phyloP scores from a whole-genome alignment of 192 early-diverging fungal genomes.

The Podila horticola region DNA sequence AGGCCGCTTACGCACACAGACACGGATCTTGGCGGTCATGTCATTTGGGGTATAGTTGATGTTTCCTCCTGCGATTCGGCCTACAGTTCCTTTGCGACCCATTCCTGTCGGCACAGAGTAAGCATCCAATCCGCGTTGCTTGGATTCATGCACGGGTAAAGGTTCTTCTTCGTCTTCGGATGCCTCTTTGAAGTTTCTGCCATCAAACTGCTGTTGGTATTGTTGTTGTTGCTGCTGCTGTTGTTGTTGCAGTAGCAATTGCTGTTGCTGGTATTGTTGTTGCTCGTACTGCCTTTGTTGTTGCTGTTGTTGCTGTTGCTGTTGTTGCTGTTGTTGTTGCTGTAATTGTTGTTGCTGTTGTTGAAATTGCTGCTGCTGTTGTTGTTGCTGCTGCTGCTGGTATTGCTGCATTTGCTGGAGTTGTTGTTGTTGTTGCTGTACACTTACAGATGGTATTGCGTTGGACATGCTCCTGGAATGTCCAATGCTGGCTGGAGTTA shows the following conservation, averaged over 20 bases:
- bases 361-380: slow-evolving; percentile 12
- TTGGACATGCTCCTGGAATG: slow-evolving; percentile 48
- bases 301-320: slow-evolving; percentile 34
- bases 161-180: slow-evolving; percentile 54
- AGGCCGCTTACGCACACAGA: slow-evolving; percentile 96
- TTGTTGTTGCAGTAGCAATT: slow-evolving; percentile 23
- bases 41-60: slow-evolving; percentile 46
- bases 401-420: slow-evolving; percentile 20
- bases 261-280: neutral
- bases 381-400: slow-evolving; percentile 27
- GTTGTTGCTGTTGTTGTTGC: slow-evolving; percentile 26
- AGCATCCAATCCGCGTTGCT: slow-evolving; percentile 67
- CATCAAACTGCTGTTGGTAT: slow-evolving; percentile 23
- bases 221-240: slow-evolving; percentile 34
- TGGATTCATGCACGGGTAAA: slow-evolving; percentile 39
- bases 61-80: slow-evolving; percentile 14
- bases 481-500: neutral
- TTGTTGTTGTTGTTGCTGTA: slow-evolving; percentile 24
- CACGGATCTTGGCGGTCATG: slow-evolving; percentile 89
- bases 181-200: slow-evolving; percentile 45
- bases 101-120: slow-evolving; percentile 75
- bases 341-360: slow-evolving; percentile 22
- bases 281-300: slow-evolving; percentile 17
- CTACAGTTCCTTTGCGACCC: slow-evolving; percentile 18
- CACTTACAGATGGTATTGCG: slow-evolving; percentile 14